Evolutionary conservation across 805 yeast genomes (phyloP).

Genomic region (Metschnikowia kofuensis): DNA sequence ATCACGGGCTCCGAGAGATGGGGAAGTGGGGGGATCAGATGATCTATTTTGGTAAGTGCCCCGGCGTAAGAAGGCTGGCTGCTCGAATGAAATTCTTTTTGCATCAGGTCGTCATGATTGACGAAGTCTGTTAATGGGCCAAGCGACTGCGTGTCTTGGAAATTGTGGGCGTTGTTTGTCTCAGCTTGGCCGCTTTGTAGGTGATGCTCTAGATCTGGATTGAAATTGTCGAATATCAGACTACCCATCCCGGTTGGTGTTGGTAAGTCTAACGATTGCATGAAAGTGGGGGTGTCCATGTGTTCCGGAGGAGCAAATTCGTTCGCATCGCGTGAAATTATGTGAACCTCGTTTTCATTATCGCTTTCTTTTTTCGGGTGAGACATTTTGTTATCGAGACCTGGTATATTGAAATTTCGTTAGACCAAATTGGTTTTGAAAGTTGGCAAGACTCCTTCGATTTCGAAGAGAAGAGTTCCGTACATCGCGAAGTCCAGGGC

Average conservation of each 20-base stretch:
- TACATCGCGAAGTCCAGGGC: constrained; percentile 6
- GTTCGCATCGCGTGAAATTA: constrained; percentile 14
- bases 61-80: constrained; percentile 5
- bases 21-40: constrained; percentile 16
- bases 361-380: constrained; percentile 8
- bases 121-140: constrained; percentile 9
- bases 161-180: neutral
- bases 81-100: neutral
- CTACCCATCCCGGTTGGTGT: constrained; percentile 10
- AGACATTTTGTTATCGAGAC: constrained; percentile 4
- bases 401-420: too few species aligned
- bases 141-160: neutral
- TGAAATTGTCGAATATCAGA: constrained; percentile 8
- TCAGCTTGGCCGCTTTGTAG: constrained; percentile 2
- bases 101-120: neutral
- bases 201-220: constrained; percentile 7
- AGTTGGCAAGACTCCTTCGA: neutral
- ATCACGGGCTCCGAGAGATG: constrained; percentile 20
- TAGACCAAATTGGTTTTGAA: too few species aligned
- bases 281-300: constrained; percentile 18
- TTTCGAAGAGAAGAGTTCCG: constrained; percentile 4
- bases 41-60: constrained; percentile 13
- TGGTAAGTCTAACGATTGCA: constrained; percentile 17
- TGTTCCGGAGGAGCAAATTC: constrained; percentile 10
- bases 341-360: constrained; percentile 16